phyloP scores from a whole-genome alignment of 1,284 basidiomycete genomes.

The Leccinum solheimii region DNA sequence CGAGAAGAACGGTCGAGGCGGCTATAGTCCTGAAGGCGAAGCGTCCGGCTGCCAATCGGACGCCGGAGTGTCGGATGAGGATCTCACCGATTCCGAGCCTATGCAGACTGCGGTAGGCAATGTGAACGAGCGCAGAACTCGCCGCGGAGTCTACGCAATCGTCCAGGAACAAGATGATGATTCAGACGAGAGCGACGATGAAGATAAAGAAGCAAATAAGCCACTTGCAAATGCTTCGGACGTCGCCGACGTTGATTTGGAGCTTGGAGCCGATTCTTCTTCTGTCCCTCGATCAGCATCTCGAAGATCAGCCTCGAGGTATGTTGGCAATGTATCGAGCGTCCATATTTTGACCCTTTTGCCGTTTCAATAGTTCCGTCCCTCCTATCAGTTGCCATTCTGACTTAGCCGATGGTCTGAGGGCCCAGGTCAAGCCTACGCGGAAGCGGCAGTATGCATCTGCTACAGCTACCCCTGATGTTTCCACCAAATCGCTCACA shows the following conservation, averaged over 20 bases:
- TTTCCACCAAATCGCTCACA: conserved; percentile 27
- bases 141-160: conserved; percentile 73
- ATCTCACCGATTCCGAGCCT: conserved; percentile 41
- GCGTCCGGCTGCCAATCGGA: conserved; percentile 46
- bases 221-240: conserved; percentile 48
- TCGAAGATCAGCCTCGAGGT: conserved; percentile 33
- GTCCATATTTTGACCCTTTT: conserved; percentile 15
- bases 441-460: conserved; percentile 52
- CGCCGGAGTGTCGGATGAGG: conserved; percentile 46
- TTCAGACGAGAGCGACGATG: conserved; percentile 53
- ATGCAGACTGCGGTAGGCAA: conserved; percentile 43
- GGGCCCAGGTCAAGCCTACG: conserved; percentile 49
- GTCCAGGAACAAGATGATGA: conserved; percentile 57
- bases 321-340: conserved; percentile 16
- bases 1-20: conserved; percentile 74
- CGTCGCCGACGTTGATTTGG: conserved; percentile 51
- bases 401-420: conserved; percentile 20
- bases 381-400: conserved; percentile 28
- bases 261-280: conserved; percentile 46
- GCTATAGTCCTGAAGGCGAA: conserved; percentile 66
- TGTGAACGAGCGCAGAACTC: conserved; percentile 71
- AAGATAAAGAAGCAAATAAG: conserved; percentile 46
- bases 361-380: conserved; percentile 24
- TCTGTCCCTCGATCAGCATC: conserved; percentile 28
- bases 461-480: conserved; percentile 28